Percentiles rank a stretch among this genome's conserved stretches.
These are phyloP conservation scores for Lobosporangium transversale DNA, from an alignment of 192 early-diverging fungal species.

Conservation along the genomic window DNA sequence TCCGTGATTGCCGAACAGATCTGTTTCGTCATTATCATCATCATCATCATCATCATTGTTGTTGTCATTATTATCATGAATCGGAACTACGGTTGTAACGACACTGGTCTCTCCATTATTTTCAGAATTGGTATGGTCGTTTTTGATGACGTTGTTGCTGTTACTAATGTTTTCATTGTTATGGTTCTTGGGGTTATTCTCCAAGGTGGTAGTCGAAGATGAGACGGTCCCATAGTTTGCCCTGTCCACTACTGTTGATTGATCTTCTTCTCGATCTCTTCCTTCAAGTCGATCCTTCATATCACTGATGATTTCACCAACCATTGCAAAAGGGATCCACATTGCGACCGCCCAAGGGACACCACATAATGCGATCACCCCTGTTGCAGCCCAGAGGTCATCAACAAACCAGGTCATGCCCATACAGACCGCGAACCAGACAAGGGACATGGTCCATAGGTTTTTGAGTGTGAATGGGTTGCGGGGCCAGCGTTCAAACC, in stretches of 20 bases:
- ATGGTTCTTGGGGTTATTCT: too few species aligned
- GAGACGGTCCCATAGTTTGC: constrained; percentile 4
- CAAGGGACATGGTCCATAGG: constrained; percentile 79
- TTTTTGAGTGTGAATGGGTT: constrained; percentile 56
- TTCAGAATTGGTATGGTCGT: background rate
- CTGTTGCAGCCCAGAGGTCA: constrained; percentile 65
- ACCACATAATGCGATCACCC: constrained; percentile 78
- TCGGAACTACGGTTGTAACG: too few species aligned
- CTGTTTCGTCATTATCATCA: background rate
- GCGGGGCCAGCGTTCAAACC: constrained; percentile 25
- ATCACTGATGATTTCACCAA: constrained; percentile 78
- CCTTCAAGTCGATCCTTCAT: constrained; percentile 49
- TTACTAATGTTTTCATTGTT: too few species aligned
- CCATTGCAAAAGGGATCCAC: constrained; percentile 94
- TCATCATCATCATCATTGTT: constrained; percentile 3
- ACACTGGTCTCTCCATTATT: background rate
- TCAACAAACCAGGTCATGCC: constrained; percentile 71
- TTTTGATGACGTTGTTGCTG: background rate
- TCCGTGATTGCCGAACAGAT: background rate
- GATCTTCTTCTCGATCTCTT: background rate
- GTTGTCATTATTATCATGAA: too few species aligned
- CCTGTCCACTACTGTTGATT: too few species aligned
- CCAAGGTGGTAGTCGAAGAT: background rate
- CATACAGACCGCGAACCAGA: constrained; percentile 74
- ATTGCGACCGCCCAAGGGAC: constrained; percentile 88